phyloP scores from a whole-genome alignment of 1,139 yeast genomes.

The Saccharomyces hybrid region DNA sequence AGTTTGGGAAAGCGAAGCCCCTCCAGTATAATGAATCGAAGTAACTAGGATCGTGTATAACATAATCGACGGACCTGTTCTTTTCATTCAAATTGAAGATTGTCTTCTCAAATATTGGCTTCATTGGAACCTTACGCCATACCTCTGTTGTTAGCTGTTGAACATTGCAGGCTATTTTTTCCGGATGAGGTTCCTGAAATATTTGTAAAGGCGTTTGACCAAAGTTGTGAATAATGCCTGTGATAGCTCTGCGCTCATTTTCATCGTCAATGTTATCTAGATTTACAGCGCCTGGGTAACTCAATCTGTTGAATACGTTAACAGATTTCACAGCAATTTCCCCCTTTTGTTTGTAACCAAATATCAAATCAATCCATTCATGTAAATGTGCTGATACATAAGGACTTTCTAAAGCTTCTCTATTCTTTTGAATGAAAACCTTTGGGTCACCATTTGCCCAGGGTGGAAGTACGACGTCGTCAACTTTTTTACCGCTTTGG shows the following conservation, averaged over 20 bases:
- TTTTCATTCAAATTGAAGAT: background rate
- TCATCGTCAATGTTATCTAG: slow-evolving; percentile 66
- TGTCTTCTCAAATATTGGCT: background rate
- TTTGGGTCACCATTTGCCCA: slow-evolving; percentile 78
- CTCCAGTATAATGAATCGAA: background rate
- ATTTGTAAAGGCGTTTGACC: slow-evolving; percentile 82
- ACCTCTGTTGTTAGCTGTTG: slow-evolving; percentile 2
- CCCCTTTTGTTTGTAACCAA: slow-evolving; percentile 75
- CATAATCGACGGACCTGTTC: background rate
- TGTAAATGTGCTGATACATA: slow-evolving; percentile 69
- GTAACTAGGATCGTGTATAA: background rate
- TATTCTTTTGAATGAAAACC: slow-evolving; percentile 59
- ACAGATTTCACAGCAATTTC: slow-evolving; percentile 53
- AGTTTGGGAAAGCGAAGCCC: background rate
- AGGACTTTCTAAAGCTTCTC: slow-evolving; percentile 76
- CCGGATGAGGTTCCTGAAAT: slow-evolving; percentile 58
- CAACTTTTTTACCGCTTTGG: slow-evolving; percentile 52
- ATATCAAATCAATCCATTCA: slow-evolving; percentile 75
- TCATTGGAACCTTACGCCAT: slow-evolving; percentile 4
- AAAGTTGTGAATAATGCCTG: slow-evolving; percentile 80
- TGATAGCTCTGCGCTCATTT: slow-evolving; percentile 62
- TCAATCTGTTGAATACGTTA: slow-evolving; percentile 73
- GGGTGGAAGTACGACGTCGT: slow-evolving; percentile 63
- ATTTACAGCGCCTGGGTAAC: slow-evolving; percentile 77
- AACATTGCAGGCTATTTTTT: slow-evolving; percentile 31